Conservation (phyloP, 805 yeast genomes). For the Saccharomyces cerevisiae region DNA sequence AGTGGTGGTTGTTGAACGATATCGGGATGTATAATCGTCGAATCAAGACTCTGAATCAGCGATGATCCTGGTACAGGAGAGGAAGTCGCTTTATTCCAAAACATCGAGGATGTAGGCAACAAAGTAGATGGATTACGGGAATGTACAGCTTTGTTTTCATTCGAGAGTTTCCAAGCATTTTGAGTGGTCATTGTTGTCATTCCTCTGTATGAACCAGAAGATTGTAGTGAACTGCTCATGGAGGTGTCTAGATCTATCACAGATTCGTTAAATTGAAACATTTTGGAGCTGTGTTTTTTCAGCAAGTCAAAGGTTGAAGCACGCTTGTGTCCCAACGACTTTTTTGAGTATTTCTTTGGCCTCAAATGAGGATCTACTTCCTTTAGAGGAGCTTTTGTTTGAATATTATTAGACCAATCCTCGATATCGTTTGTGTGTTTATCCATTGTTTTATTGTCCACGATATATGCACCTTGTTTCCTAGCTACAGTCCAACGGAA, state of each 20-base stretch:
- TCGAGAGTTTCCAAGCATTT: conserved; percentile 31
- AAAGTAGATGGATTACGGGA: conserved; percentile 7
- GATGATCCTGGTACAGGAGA: conserved; percentile 6
- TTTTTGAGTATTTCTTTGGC: conserved; percentile 32
- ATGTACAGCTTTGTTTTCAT: conserved; percentile 1
- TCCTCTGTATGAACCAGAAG: conserved; percentile 12
- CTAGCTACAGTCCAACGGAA: conserved; percentile 78
- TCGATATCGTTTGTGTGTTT: conserved; percentile 64
- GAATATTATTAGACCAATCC: conserved; percentile 71
- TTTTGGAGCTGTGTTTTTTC: conserved; percentile 33
- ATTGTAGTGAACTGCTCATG: neutral
- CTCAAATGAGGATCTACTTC: conserved; percentile 45
- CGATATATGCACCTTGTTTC: conserved; percentile 67
- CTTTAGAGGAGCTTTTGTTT: conserved; percentile 42
- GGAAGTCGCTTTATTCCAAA: conserved; percentile 9
- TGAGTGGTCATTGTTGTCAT: conserved; percentile 61
- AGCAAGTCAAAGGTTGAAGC: conserved; percentile 29
- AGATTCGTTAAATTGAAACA: conserved; percentile 13
- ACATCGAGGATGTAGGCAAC: conserved; percentile 10
- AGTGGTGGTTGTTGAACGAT: conserved; percentile 88
- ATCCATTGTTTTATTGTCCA: conserved; percentile 52
- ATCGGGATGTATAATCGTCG: conserved; percentile 60
- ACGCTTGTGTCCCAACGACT: conserved; percentile 27
- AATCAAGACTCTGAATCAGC: conserved; percentile 41
- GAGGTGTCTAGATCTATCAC: conserved; percentile 5